phyloP scores from a whole-genome alignment of 257 asterid species.

The Ilex aquifolium region DNA sequence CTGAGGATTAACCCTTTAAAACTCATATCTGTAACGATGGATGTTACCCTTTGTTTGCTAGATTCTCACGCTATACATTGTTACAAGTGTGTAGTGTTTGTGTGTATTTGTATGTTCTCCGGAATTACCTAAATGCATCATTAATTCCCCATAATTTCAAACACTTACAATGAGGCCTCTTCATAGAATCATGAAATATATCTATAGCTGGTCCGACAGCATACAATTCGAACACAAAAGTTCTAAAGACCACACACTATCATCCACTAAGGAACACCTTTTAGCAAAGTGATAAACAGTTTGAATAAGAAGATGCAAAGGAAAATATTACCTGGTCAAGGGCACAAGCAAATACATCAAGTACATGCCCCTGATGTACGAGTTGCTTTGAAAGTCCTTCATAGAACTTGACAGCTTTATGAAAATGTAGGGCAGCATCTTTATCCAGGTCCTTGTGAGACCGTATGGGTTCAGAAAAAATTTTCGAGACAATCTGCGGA shows the following conservation, averaged over 20 bases:
- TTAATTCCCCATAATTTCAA: too few relatives aligned
- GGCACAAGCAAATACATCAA: slow-evolving; percentile 91
- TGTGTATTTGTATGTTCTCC: too few relatives aligned
- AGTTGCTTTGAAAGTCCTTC: slow-evolving; percentile 88
- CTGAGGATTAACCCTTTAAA: too few relatives aligned
- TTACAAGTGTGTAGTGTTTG: too few relatives aligned
- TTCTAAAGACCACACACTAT: not conserved
- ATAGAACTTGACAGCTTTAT: slow-evolving; percentile 87
- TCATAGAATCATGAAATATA: not conserved
- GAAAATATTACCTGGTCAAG: slow-evolving; percentile 78
- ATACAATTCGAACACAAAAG: not conserved
- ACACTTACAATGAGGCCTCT: not conserved
- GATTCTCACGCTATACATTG: too few relatives aligned
- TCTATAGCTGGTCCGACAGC: not conserved
- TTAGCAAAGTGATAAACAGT: not conserved
- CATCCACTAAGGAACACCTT: not conserved
- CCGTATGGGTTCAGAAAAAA: slow-evolving; percentile 85
- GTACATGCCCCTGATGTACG: slow-evolving; percentile 95
- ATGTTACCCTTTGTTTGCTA: too few relatives aligned
- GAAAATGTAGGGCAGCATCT: slow-evolving; percentile 86
- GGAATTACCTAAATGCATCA: too few relatives aligned
- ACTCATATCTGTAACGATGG: too few relatives aligned
- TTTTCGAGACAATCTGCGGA: slow-evolving; percentile 80
- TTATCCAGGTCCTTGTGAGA: slow-evolving; percentile 98
- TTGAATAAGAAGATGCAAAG: slow-evolving; percentile 5